Percentiles rank a stretch among this genome's conserved stretches.
Conservation (phyloP, 1,284 basidiomycete genomes). For the Ganoderma lucidum region DNA sequence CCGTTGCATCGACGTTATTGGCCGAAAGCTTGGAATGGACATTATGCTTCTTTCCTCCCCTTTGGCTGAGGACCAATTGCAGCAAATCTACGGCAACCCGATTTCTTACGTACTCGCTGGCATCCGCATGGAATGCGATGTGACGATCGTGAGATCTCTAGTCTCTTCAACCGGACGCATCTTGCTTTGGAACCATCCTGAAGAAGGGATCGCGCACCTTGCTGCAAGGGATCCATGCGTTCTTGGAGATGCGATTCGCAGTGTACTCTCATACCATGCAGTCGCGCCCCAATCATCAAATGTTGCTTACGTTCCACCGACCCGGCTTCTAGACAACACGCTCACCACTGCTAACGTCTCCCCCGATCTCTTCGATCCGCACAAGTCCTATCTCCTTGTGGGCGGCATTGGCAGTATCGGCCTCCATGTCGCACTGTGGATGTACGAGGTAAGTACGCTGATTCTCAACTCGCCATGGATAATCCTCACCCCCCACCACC, state of each 20-base stretch:
- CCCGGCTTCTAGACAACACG: neutral
- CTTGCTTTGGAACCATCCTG: conserved; percentile 16
- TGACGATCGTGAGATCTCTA: conserved; percentile 5
- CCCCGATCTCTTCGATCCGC: conserved; percentile 9
- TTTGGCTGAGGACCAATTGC: neutral
- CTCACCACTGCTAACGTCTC: neutral
- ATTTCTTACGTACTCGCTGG: conserved; percentile 14
- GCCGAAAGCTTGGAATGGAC: conserved; percentile 15
- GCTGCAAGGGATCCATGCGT: conserved; percentile 14
- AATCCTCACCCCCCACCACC: too few relatives aligned
- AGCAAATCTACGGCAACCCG: neutral
- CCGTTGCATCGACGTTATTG: too few relatives aligned
- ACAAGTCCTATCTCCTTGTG: conserved; percentile 32
- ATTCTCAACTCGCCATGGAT: too few relatives aligned
- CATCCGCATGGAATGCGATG: neutral
- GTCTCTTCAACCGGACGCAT: neutral
- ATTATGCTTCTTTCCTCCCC: neutral
- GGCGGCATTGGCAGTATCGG: conserved; percentile 39
- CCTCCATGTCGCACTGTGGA: conserved; percentile 46
- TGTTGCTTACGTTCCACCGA: neutral
- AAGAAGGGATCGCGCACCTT: conserved; percentile 5
- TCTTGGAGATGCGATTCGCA: conserved; percentile 19
- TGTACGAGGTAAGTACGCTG: conserved; percentile 53
- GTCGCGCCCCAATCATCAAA: too few relatives aligned
- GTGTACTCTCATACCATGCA: neutral